Evolutionary conservation across 2,329 filamentous ascomycete genomes (phyloP).

Genomic region (Hymenoscyphus albidus): DNA sequence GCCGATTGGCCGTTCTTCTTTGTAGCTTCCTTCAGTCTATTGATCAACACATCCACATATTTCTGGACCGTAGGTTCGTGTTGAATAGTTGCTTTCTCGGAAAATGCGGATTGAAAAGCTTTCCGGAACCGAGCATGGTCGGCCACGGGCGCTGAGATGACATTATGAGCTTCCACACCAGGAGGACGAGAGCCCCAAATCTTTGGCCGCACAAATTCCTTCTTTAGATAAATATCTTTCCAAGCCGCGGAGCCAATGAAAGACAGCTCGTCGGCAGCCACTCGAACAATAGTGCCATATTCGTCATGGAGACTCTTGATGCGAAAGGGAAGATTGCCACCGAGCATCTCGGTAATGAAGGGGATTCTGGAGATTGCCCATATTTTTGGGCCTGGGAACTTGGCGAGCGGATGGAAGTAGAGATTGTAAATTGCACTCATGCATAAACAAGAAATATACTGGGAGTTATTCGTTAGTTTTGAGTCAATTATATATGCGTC

Average conservation of each 20-base stretch:
- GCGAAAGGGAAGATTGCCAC: slow-evolving; percentile 7
- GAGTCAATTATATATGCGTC: background rate
- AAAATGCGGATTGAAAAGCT: slow-evolving; percentile 32
- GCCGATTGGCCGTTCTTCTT: background rate
- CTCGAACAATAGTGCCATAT: slow-evolving; percentile 31
- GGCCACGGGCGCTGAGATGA: background rate
- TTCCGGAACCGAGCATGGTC: slow-evolving; percentile 29
- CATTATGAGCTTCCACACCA: background rate
- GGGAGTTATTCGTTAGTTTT: background rate
- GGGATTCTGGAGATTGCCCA: slow-evolving; percentile 10
- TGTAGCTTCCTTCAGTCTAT: slow-evolving; percentile 4
- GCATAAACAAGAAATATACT: background rate
- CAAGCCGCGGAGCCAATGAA: slow-evolving; percentile 14
- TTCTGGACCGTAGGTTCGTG: slow-evolving; percentile 28
- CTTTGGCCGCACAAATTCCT: background rate
- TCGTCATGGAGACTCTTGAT: slow-evolving; percentile 20
- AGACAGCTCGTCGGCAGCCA: slow-evolving; percentile 32
- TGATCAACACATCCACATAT: slow-evolving; percentile 13
- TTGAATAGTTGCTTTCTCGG: slow-evolving; percentile 30
- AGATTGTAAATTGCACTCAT: slow-evolving; percentile 12
- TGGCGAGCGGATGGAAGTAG: slow-evolving; percentile 18
- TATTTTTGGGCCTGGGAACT: slow-evolving; percentile 20
- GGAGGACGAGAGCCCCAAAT: slow-evolving; percentile 5
- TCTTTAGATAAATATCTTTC: slow-evolving; percentile 12
- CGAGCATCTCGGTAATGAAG: slow-evolving; percentile 6